These are phyloP conservation scores for Dothideomycetes sp. DNA, from an alignment of 2,329 filamentous ascomycete species.

Conservation along the genomic window DNA sequence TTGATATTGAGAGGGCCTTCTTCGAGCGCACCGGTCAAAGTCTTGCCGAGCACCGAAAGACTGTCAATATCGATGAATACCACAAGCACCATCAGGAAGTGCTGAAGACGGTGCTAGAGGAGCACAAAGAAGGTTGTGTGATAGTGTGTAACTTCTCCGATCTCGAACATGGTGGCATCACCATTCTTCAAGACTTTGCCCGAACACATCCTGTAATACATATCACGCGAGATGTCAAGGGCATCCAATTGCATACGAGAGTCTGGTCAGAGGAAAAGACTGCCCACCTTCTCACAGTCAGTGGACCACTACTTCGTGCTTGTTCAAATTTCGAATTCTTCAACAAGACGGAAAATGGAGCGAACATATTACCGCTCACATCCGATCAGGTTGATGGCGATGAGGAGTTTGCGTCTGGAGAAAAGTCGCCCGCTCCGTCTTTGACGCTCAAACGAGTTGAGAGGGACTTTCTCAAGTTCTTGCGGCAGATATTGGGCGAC, in stretches of 20 bases:
- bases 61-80: slow-evolving; percentile 51
- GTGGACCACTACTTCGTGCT: slow-evolving; percentile 47
- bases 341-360: slow-evolving; percentile 50
- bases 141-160: slow-evolving; percentile 62
- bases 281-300: slow-evolving; percentile 46
- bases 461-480: slow-evolving; percentile 57
- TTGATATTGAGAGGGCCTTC: slow-evolving; percentile 61
- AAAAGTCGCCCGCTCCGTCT: slow-evolving; percentile 39
- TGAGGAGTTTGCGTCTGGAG: not conserved
- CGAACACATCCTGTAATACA: slow-evolving; percentile 60
- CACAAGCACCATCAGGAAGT: slow-evolving; percentile 52
- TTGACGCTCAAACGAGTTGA: slow-evolving; percentile 58
- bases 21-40: slow-evolving; percentile 52
- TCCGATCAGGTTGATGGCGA: slow-evolving; percentile 6
- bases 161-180: slow-evolving; percentile 53
- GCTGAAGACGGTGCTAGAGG: slow-evolving; percentile 47
- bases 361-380: not conserved
- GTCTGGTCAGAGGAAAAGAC: slow-evolving; percentile 45
- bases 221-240: slow-evolving; percentile 52
- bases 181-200: slow-evolving; percentile 50
- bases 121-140: slow-evolving; percentile 50
- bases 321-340: slow-evolving; percentile 70
- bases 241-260: slow-evolving; percentile 51
- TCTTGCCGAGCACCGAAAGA: slow-evolving; percentile 51
- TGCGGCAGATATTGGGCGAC: slow-evolving; percentile 48